Percentiles rank a stretch among this genome's conserved stretches.
phyloP scores from a whole-genome alignment of 768 basidiomycete genomes.

The Leccinum rimulosum region DNA sequence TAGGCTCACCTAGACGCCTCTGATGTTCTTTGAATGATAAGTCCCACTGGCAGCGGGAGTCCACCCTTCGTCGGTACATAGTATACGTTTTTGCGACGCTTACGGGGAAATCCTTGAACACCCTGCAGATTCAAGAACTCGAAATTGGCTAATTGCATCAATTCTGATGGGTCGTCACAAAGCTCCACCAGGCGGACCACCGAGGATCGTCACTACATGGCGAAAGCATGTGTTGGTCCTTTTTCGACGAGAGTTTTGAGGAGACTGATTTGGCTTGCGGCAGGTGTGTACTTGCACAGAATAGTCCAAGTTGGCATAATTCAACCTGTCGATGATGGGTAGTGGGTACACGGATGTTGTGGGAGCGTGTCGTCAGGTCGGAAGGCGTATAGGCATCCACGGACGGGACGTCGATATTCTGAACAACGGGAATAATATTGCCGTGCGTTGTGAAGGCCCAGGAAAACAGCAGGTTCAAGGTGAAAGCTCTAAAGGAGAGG shows the following conservation, averaged over 20 bases:
- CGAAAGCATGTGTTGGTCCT: constrained; percentile 94
- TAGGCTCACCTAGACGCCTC: constrained; percentile 80
- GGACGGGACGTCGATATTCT: constrained; percentile 1
- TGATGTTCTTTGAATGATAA: constrained; percentile 80
- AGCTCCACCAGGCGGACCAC: constrained; percentile 88
- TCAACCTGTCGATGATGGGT: constrained; percentile 83
- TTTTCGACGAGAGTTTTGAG: constrained; percentile 83
- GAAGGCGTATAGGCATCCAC: constrained; percentile 12
- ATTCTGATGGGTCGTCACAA: constrained; percentile 92
- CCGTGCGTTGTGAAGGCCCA: background rate
- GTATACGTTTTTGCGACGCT: constrained; percentile 83
- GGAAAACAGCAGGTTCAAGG: too few relatives aligned
- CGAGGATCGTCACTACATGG: constrained; percentile 67
- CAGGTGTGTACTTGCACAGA: constrained; percentile 87
- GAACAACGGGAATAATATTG: background rate
- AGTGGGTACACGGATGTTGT: constrained; percentile 54
- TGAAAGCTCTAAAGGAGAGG: too few relatives aligned
- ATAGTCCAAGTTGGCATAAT: constrained; percentile 92
- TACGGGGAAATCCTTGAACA: constrained; percentile 89
- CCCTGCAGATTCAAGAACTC: constrained; percentile 90
- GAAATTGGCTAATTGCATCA: constrained; percentile 92
- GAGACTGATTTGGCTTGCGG: constrained; percentile 83
- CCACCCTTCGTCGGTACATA: constrained; percentile 59
- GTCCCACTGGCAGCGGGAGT: constrained; percentile 57
- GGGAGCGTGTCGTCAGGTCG: constrained; percentile 34